phyloP scores from a whole-genome alignment of 2,329 filamentous ascomycete genomes.

The Colletotrichum melonis region DNA sequence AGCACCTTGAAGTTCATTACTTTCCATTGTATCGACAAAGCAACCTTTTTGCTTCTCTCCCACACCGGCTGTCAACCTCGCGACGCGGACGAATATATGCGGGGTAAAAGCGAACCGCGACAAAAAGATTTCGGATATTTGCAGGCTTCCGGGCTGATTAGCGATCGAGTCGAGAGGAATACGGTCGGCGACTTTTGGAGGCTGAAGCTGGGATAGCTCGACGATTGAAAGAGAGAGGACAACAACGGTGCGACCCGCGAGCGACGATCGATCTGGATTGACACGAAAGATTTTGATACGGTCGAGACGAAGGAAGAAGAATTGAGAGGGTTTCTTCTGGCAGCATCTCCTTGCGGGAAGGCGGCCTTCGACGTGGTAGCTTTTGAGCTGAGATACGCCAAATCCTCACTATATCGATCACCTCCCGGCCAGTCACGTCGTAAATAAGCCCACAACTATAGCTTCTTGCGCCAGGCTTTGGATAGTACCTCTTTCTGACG shows the following conservation, averaged over 20 bases:
- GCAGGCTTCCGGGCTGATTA: not conserved
- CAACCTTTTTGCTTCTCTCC: not conserved
- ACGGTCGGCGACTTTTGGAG: constrained; percentile 8
- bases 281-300: not conserved
- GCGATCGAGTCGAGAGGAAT: not conserved
- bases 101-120: not conserved
- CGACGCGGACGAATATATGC: not conserved
- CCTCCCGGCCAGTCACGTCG: not conserved
- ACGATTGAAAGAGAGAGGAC: not conserved
- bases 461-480: not conserved
- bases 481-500: not conserved
- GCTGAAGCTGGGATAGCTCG: constrained; percentile 4
- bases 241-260: not conserved
- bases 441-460: not conserved
- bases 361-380: not conserved
- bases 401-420: not conserved
- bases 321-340: not conserved
- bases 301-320: not conserved
- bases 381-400: not conserved
- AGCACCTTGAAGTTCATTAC: not conserved
- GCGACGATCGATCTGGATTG: not conserved
- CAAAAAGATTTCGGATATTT: not conserved
- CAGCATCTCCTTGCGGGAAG: not conserved
- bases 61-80: not conserved
- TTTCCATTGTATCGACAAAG: not conserved